A percentile compares a stretch with the other conserved stretches of the same genome.
Evolutionary conservation across 1,284 basidiomycete genomes (phyloP).

Genomic region (Trametes hirsuta): DNA sequence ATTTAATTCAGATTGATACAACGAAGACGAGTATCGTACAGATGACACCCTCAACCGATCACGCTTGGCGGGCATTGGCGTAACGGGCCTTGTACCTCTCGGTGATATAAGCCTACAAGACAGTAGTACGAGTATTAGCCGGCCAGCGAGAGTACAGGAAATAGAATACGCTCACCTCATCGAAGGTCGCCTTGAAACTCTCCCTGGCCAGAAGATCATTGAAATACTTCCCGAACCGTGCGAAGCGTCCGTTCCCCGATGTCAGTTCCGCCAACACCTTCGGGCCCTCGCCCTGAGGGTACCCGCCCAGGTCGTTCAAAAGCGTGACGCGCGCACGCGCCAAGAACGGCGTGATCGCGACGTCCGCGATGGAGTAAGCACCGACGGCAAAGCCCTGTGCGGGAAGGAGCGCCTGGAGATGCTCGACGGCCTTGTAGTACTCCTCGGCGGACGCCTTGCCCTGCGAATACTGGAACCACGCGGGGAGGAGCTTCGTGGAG

Average conservation of each 20-base stretch:
- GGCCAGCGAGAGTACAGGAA: too few relatives aligned
- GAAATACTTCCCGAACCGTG: slow-evolving; percentile 35
- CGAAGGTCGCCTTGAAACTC: slow-evolving; percentile 36
- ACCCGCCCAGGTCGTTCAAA: slow-evolving; percentile 18
- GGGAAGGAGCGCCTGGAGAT: slow-evolving; percentile 37
- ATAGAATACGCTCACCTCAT: slow-evolving; percentile 29
- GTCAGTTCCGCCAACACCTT: slow-evolving; percentile 15
- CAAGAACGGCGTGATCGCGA: slow-evolving; percentile 21
- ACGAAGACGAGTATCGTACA: too few relatives aligned
- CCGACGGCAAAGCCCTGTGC: slow-evolving; percentile 19
- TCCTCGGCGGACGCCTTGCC: slow-evolving; percentile 44
- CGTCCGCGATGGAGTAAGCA: slow-evolving; percentile 20
- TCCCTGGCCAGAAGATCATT: slow-evolving; percentile 33
- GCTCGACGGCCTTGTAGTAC: slow-evolving; percentile 38
- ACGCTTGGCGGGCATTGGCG: slow-evolving; percentile 6
- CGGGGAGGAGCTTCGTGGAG: slow-evolving; percentile 46
- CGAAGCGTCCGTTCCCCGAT: slow-evolving; percentile 25
- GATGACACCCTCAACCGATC: neutral
- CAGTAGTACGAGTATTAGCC: neutral
- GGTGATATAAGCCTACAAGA: slow-evolving; percentile 9
- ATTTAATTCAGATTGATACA: too few relatives aligned
- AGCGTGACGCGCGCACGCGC: slow-evolving; percentile 17
- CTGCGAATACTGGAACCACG: slow-evolving; percentile 32
- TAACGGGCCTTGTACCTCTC: slow-evolving; percentile 14
- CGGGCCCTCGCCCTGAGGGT: slow-evolving; percentile 19